A percentile compares a stretch with the other conserved stretches of the same genome.
Evolutionary conservation across 106 monocot genomes (phyloP).

Genomic region (Narthecium ossifragum): DNA sequence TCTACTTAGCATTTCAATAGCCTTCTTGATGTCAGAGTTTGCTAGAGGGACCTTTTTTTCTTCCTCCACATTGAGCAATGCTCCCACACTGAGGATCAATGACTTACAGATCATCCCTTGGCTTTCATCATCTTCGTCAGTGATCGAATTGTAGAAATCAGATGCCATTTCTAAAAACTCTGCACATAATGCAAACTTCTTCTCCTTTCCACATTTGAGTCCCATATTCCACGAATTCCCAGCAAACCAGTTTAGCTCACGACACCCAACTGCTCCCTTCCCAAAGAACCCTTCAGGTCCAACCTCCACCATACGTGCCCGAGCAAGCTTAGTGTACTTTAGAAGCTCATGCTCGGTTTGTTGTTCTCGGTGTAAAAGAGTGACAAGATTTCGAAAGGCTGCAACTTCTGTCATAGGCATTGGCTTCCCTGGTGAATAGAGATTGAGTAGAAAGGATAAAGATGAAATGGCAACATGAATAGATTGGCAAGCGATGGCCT

Average conservation of each 20-base stretch:
- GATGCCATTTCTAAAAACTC: conserved; percentile 80
- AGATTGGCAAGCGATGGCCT: conserved; percentile 62
- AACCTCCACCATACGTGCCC: conserved; percentile 42
- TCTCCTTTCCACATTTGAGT: conserved; percentile 53
- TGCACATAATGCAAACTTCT: conserved; percentile 42
- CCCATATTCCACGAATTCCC: conserved; percentile 89
- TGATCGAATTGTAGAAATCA: conserved; percentile 45
- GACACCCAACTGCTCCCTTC: conserved; percentile 42
- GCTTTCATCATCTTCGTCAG: conserved; percentile 28
- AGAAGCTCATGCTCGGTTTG: conserved; percentile 50
- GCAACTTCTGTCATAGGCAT: conserved; percentile 81
- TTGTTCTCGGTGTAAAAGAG: conserved; percentile 39
- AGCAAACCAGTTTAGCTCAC: conserved; percentile 88
- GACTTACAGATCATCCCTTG: conserved; percentile 52
- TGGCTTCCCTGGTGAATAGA: conserved; percentile 60
- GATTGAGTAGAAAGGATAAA: conserved; percentile 58
- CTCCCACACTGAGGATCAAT: conserved; percentile 50
- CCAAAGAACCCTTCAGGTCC: conserved; percentile 71
- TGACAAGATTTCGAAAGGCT: conserved; percentile 62
- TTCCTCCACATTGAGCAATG: conserved; percentile 64
- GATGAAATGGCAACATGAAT: conserved; percentile 60
- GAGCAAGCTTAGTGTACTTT: conserved; percentile 49
- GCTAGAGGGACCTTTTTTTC: conserved; percentile 29
- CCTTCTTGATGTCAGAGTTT: conserved; percentile 59
- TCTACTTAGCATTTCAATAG: conserved; percentile 60